A percentile compares a stretch with the other conserved stretches of the same genome.
Evolutionary conservation across 2,329 filamentous ascomycete species (phyloP).

Genomic region (Diaporthe sp.): DNA sequence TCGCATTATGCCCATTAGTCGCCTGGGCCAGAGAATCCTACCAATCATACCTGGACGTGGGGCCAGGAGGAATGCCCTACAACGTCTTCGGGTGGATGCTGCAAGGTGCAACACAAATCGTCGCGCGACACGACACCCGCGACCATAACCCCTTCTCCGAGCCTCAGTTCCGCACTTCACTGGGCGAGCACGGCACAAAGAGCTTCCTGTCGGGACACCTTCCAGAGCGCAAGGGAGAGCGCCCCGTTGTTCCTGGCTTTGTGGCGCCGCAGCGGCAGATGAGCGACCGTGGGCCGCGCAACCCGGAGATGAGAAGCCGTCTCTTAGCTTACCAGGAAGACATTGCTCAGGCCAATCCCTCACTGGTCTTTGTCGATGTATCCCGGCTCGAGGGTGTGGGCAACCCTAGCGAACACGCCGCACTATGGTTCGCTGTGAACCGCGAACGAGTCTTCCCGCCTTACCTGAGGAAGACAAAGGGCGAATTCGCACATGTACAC

Average conservation of each 20-base stretch:
- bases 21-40: conserved; percentile 50
- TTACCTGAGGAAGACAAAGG: conserved; percentile 41
- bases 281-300: conserved; percentile 42
- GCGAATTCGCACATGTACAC: conserved; percentile 55
- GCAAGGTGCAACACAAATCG: conserved; percentile 48
- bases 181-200: conserved; percentile 44
- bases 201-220: conserved; percentile 42
- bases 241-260: conserved; percentile 50
- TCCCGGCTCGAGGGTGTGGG: conserved; percentile 50
- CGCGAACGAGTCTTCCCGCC: conserved; percentile 36
- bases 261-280: conserved; percentile 56
- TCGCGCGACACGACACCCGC: conserved; percentile 51
- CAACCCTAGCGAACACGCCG: conserved; percentile 43
- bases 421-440: conserved; percentile 46
- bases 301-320: conserved; percentile 33
- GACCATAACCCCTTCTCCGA: conserved; percentile 46
- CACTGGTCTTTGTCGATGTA: conserved; percentile 44
- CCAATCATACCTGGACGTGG: conserved; percentile 54
- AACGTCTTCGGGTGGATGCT: conserved; percentile 57
- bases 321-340: conserved; percentile 46
- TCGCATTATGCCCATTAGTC: conserved; percentile 34
- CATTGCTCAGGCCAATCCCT: conserved; percentile 45
- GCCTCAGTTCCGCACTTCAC: conserved; percentile 39
- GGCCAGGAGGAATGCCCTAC: conserved; percentile 57
- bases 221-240: conserved; percentile 42